Base-by-base conservation (phyloP, 2,329 filamentous ascomycete genomes). In the Cytospora leucostoma region DNA sequence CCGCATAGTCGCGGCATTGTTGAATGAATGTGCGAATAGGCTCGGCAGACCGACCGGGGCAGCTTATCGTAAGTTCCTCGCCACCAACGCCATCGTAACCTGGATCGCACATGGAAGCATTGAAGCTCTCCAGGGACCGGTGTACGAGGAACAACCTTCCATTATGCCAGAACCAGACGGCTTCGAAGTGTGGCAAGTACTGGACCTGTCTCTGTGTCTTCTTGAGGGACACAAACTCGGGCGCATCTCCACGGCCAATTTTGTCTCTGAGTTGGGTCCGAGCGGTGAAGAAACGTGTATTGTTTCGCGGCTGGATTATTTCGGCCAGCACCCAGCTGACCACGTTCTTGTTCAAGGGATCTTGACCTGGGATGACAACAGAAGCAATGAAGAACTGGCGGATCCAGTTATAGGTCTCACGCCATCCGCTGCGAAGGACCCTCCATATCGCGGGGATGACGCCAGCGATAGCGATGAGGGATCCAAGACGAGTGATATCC, bases 101-200 rank as follows among this genome's bases (percentile, higher is more conserved):
- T 8, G 78, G 77, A 55, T 80, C 77, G 12, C 73, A 72, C 61
- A 79, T 70, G 37, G 71, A 59, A 52, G 74, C 70, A 38, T 71
- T 71, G 52, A 76, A 79, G 67, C 74, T 74, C 7, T 77, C 75
- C 38, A 77, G 69, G 4, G 77, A 74, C 11, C 81, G 76, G 1
- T 76, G 74, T 12, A 82, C 72, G 6, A 82, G 70, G 56, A 87
- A 78, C 0, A 82, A 67, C 11, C 74, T 76, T 0, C 79, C 75
- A 7, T 75, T 71, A 67, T 82, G 80, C 74, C 80, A 81, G 67
- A 88, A 82, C 77, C 79, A 80, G 8, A 75, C 70, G 1, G 75
- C 73, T 17, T 76, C 74, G 69, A 78, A 82, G 56, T 80, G 79
- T 0, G 79, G 79, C 7, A 75, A 71, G 55, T 80, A 82, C 63